Conservation (phyloP, 2,329 filamentous ascomycete genomes). For the Chalaropsis thielavioides region DNA sequence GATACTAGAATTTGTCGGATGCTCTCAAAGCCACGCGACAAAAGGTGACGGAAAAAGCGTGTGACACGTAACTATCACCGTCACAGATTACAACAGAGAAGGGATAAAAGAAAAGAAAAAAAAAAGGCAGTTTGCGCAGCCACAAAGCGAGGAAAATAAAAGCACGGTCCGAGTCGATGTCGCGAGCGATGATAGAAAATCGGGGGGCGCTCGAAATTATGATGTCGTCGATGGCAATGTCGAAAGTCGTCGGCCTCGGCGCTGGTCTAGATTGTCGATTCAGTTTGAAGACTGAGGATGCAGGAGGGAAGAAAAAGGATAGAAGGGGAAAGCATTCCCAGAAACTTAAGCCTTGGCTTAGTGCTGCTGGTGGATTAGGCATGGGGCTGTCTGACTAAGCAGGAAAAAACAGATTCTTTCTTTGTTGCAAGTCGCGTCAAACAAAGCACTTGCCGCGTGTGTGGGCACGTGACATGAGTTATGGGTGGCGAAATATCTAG, state of each 20-base stretch:
- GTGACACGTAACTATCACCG: slow-evolving; percentile 16
- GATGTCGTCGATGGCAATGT: background rate
- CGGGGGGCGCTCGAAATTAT: background rate
- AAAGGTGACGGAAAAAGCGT: background rate
- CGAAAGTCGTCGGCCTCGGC: background rate
- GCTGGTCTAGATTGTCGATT: background rate
- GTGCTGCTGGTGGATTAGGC: background rate
- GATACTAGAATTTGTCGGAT: background rate
- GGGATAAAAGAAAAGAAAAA: too few relatives aligned
- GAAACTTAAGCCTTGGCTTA: background rate
- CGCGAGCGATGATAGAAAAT: background rate
- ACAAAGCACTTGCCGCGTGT: background rate
- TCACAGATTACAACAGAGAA: slow-evolving; percentile 29
- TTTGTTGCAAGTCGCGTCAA: too few relatives aligned
- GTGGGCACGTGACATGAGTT: background rate
- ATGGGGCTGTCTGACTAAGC: background rate
- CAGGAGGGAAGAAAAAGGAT: slow-evolving; percentile 6
- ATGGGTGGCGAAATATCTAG: too few relatives aligned
- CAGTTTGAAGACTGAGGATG: background rate
- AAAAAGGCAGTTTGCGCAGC: slow-evolving; percentile 19
- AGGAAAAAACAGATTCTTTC: background rate
- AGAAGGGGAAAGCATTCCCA: background rate
- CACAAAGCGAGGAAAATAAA: background rate
- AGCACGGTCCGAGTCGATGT: background rate
- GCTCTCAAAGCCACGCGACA: background rate